Conservation (phyloP, 1,139 yeast genomes). For the Suhomyces atakaporum region DNA sequence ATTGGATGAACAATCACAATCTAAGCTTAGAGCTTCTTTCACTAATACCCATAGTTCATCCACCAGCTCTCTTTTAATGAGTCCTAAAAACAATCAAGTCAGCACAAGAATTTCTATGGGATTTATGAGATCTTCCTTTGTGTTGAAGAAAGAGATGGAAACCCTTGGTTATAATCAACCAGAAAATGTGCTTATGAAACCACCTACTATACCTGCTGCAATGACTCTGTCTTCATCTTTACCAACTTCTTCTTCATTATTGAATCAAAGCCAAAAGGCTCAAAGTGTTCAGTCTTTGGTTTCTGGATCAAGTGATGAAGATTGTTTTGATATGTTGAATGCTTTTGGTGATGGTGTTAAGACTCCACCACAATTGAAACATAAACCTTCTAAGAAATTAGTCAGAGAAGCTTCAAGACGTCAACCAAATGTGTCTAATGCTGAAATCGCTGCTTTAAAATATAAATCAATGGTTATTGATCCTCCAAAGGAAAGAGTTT, state of each 20-base stretch:
- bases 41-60: conserved; percentile 13
- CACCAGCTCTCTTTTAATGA: conserved; percentile 10
- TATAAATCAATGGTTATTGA: conserved; percentile 19
- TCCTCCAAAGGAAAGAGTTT: conserved; percentile 22
- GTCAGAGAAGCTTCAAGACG: conserved; percentile 1
- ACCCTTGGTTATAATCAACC: conserved; percentile 32
- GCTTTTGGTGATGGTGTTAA: conserved; percentile 16
- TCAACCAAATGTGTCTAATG: conserved; percentile 10
- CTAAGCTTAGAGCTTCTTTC: conserved; percentile 6
- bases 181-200: conserved; percentile 32
- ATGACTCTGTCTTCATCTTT: no score
- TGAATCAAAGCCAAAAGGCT: conserved; percentile 2
- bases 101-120: conserved; percentile 24
- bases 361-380: conserved; percentile 9
- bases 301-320: conserved; percentile 14
- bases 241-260: conserved; percentile 8
- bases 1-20: conserved; percentile 10
- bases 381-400: conserved; percentile 4
- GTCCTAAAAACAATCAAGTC: conserved; percentile 8
- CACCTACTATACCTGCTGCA: conserved; percentile 34
- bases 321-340: conserved; percentile 23
- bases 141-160: conserved; percentile 29
- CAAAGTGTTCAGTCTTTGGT: conserved; percentile 8
- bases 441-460: conserved; percentile 18
- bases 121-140: conserved; percentile 31